Conservation (phyloP, 2,329 filamentous ascomycete species). For the Ceratocystis harringtonii region DNA sequence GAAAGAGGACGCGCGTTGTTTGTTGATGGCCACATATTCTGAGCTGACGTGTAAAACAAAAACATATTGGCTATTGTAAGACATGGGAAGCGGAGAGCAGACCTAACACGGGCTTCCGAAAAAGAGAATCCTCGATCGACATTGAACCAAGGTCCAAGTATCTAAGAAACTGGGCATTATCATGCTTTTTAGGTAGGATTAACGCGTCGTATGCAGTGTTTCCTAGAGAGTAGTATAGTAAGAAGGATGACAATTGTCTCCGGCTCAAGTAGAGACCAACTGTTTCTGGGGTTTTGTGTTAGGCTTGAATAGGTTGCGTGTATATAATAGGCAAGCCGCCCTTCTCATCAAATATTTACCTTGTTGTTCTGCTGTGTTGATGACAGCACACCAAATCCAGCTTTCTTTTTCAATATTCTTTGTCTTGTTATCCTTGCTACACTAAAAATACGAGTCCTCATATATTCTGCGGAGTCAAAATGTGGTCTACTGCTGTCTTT, state of each 20-base stretch:
- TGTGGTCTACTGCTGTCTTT: slow-evolving; percentile 13
- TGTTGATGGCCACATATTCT: not conserved
- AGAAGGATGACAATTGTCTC: not conserved
- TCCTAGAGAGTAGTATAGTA: not conserved
- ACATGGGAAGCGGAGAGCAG: not conserved
- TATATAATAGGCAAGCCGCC: not conserved
- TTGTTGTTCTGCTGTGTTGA: not conserved
- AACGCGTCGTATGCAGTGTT: not conserved
- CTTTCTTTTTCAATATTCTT: not conserved
- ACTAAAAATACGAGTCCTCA: not conserved
- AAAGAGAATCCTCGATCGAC: not conserved
- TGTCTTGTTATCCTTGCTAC: not conserved
- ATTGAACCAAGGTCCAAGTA: not conserved
- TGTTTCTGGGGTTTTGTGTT: not conserved
- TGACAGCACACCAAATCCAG: not conserved
- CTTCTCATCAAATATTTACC: not conserved
- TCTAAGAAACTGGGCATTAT: not conserved
- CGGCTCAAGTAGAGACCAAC: not conserved
- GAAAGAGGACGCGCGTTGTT: not conserved
- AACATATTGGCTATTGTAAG: not conserved
- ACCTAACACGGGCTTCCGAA: not conserved
- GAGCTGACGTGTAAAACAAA: not conserved
- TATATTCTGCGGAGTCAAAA: not conserved
- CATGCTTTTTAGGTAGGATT: not conserved
- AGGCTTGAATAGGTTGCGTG: not conserved